Evolutionary conservation across 2,329 filamentous ascomycete species (phyloP).

Genomic region (Zymoseptoria brevis): DNA sequence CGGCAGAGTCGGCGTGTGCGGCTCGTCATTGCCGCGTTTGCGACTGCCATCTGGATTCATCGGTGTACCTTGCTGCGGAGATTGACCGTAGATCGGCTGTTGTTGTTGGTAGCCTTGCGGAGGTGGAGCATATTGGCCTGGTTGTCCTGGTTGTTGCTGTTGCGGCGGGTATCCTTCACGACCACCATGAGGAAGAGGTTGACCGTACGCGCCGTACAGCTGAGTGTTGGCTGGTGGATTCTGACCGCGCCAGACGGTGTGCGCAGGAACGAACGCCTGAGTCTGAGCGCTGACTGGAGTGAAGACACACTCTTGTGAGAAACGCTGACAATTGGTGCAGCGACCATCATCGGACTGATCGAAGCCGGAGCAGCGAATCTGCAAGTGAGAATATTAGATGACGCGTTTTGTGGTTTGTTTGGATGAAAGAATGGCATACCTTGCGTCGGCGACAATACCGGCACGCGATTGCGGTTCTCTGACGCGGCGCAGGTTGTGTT

Average conservation of each 20-base stretch:
- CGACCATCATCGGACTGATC: slow-evolving; percentile 63
- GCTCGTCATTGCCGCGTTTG: slow-evolving; percentile 43
- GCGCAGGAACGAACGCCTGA: slow-evolving; percentile 65
- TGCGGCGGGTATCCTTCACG: slow-evolving; percentile 25
- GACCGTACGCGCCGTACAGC: slow-evolving; percentile 46
- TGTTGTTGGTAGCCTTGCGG: slow-evolving; percentile 33
- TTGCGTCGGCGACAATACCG: slow-evolving; percentile 53
- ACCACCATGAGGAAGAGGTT: slow-evolving; percentile 37
- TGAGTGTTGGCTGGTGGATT: slow-evolving; percentile 34
- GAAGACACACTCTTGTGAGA: slow-evolving; percentile 71
- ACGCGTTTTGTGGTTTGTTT: neutral
- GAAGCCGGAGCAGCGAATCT: slow-evolving; percentile 72
- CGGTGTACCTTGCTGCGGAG: slow-evolving; percentile 14
- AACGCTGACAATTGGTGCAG: slow-evolving; percentile 64
- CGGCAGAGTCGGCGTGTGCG: slow-evolving; percentile 44
- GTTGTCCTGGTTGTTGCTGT: slow-evolving; percentile 26
- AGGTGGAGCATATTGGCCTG: slow-evolving; percentile 31
- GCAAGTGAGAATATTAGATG: slow-evolving; percentile 8
- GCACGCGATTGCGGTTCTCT: slow-evolving; percentile 54
- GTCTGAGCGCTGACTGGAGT: slow-evolving; percentile 67
- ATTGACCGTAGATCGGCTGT: slow-evolving; percentile 38
- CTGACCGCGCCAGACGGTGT: slow-evolving; percentile 52
- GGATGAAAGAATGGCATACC: slow-evolving; percentile 31
- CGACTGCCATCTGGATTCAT: slow-evolving; percentile 26
- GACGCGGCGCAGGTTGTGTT: slow-evolving; percentile 48